Conservation (phyloP, 305 asterid genomes). For the Fraxinus velutina region DNA sequence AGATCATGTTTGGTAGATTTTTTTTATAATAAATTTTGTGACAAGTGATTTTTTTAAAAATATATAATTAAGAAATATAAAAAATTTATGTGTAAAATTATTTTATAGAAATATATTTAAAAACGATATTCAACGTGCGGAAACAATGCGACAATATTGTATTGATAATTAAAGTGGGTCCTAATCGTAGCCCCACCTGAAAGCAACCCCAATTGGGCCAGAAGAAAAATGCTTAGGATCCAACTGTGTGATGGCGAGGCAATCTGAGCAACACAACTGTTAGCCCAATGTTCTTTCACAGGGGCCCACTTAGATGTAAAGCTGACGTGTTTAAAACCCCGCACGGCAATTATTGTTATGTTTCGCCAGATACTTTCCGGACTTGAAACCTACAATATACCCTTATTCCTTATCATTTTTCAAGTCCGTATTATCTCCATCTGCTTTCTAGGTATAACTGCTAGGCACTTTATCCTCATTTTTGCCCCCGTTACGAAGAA, state of each 20-base stretch:
- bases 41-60: not conserved
- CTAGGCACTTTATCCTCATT: not conserved
- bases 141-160: too few relatives aligned
- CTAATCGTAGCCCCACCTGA: not conserved
- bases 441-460: slow-evolving; percentile 30
- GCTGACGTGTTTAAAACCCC: not conserved
- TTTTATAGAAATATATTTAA: too few relatives aligned
- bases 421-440: slow-evolving; percentile 31
- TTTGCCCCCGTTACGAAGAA: not conserved
- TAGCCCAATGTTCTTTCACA: not conserved
- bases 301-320: not conserved
- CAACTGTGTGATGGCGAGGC: not conserved
- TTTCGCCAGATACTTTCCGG: slow-evolving; percentile 23
- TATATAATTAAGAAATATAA: not conserved
- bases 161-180: not conserved
- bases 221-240: not conserved
- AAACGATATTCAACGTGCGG: too few relatives aligned
- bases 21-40: not conserved
- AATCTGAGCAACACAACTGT: not conserved
- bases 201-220: not conserved
- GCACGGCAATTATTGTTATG: not conserved
- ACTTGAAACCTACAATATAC: slow-evolving; percentile 25
- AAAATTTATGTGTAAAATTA: too few relatives aligned
- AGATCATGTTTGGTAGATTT: not conserved
- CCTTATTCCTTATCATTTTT: slow-evolving; percentile 16